phyloP scores from a whole-genome alignment of 1,284 basidiomycete species.

The Irpex lacteus region DNA sequence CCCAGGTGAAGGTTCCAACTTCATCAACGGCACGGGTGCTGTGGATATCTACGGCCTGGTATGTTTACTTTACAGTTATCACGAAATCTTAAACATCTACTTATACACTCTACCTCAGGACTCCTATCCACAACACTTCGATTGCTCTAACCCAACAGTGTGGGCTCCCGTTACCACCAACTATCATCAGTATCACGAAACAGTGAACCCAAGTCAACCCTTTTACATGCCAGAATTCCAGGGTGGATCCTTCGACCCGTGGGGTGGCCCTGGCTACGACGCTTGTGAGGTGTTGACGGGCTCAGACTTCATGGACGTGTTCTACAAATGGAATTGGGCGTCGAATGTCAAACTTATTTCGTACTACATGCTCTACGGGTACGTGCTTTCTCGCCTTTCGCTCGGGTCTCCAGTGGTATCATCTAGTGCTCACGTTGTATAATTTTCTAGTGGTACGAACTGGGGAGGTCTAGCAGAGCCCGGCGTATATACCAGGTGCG shows the following conservation, averaged over 20 bases:
- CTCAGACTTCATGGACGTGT: conserved; percentile 70
- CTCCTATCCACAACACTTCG: conserved; percentile 70
- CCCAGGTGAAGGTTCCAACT: conserved; percentile 54
- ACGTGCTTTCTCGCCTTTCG: conserved; percentile 13
- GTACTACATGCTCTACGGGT: conserved; percentile 81
- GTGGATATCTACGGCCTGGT: conserved; percentile 54
- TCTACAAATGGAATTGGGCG: conserved; percentile 73
- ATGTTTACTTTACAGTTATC: conserved; percentile 6
- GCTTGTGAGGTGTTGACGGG: conserved; percentile 61
- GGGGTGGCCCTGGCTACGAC: conserved; percentile 65
- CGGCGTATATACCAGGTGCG: conserved; percentile 51
- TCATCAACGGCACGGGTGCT: conserved; percentile 65
- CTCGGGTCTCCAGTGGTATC: too few species aligned
- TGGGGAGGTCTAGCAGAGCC: conserved; percentile 77
- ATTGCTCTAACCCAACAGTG: conserved; percentile 61
- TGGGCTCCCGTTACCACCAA: conserved; percentile 59
- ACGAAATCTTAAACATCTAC: neutral
- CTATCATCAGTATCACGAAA: conserved; percentile 57
- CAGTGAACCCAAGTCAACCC: conserved; percentile 56
- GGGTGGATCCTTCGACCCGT: conserved; percentile 68
- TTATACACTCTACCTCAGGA: conserved; percentile 39
- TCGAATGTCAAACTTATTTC: conserved; percentile 74
- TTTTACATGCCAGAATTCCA: conserved; percentile 60
- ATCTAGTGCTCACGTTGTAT: neutral
- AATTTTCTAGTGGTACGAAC: conserved; percentile 58